Evolutionary conservation across 208 protist genomes (phyloP), one percentile per base, ranked within the genome.

Genomic region (Leishmania martiniquensis): DNA sequence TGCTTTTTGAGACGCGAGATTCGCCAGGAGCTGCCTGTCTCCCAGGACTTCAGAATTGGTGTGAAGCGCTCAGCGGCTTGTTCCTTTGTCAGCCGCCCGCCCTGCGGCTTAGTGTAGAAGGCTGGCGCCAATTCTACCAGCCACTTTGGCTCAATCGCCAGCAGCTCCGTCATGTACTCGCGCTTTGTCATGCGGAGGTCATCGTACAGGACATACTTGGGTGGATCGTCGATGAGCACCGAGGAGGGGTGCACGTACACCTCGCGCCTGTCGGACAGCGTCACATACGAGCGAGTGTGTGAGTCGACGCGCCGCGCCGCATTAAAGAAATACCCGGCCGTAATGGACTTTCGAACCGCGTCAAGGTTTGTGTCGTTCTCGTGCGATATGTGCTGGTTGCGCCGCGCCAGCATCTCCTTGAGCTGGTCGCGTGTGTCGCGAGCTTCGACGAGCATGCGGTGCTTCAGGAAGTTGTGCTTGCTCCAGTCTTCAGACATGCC

Each of bases 251-350:
- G 94, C 22, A 97, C 86, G 84, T 91, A 95, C 37, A 96, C 94
- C 83, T 97, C 94, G 22, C 91, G 87, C n/a, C 91, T 90, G 70
- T 97, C 94, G n/a, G 92, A 83, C 25, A 97, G 66, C 37, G 92
- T 96, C 39, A 92, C 92, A 85, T 96, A 97, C 49, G 90, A 88
- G 44, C 90, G 86, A 5, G 91, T 89, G 81, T 94, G 85, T 45
- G 87, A 88, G 76, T 93, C 91, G 32, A 95, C 87, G 78, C 97
- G 97, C 77, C 93, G 95, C 0, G 99, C 98, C 1, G 98, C 99
- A 85, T 99, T 92, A 65, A 95, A 95, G 89, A 99, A 99, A 91
- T 99, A 99, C 20, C 99, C 99, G 12, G 95, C 96, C 13, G 91
- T 93, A 83, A 99, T 93, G 32, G 99, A 98, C 47, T 97, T 96